Conservation (phyloP, 768 basidiomycete species). For the Lentinula edodes region DNA sequence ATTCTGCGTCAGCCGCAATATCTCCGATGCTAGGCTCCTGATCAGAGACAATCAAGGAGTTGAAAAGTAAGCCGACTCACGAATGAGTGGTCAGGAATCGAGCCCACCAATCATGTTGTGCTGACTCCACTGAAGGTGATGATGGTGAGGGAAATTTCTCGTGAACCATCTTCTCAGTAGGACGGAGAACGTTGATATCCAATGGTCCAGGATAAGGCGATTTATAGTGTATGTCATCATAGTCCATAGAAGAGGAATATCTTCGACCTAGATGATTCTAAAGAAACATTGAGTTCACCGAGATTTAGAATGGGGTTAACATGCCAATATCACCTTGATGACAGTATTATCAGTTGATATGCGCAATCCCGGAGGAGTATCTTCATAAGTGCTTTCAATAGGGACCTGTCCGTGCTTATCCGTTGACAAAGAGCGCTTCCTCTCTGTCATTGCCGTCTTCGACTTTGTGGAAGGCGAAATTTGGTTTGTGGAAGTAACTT, state of each 20-base stretch:
- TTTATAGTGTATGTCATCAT: constrained; percentile 32
- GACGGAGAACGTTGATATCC: constrained; percentile 30
- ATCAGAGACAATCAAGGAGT: not conserved
- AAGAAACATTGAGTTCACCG: not conserved
- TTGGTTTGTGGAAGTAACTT: constrained; percentile 26
- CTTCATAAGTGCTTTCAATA: not conserved
- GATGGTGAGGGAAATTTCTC: constrained; percentile 29
- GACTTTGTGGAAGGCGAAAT: constrained; percentile 25
- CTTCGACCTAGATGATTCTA: constrained; percentile 19
- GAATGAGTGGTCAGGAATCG: constrained; percentile 29
- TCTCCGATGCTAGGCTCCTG: constrained; percentile 35
- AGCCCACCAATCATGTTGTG: constrained; percentile 40
- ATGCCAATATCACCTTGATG: not conserved
- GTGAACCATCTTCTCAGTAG: constrained; percentile 21
- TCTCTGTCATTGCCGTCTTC: constrained; percentile 34
- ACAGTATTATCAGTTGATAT: constrained; percentile 16
- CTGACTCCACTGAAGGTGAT: constrained; percentile 26
- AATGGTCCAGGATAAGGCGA: constrained; percentile 31
- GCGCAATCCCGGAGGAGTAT: constrained; percentile 18
- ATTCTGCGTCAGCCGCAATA: constrained; percentile 44
- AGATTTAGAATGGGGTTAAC: not conserved
- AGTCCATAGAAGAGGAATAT: constrained; percentile 18
- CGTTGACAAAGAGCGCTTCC: constrained; percentile 18
- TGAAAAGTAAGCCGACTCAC: constrained; percentile 19
- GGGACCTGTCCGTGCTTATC: constrained; percentile 10